phyloP scores from a whole-genome alignment of 805 yeast genomes.

The Saturnispora dispora region DNA sequence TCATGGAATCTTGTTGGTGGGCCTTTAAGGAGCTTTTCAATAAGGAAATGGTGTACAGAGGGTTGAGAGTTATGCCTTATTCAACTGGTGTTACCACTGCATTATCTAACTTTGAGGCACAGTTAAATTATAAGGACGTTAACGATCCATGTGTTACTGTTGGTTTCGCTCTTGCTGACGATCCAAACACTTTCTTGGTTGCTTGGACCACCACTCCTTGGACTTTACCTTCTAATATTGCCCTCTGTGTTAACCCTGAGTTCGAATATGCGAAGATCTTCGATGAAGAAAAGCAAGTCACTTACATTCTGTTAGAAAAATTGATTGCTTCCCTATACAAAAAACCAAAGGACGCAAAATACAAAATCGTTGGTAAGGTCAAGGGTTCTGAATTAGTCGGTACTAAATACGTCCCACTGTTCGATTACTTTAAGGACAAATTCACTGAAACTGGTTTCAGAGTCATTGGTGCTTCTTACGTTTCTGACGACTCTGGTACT shows the following conservation, averaged over 20 bases:
- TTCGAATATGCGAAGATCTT: conserved; percentile 87
- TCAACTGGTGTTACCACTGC: conserved; percentile 97
- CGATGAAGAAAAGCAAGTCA: conserved; percentile 76
- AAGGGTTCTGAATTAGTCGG: conserved; percentile 78
- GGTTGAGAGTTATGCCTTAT: conserved; percentile 97
- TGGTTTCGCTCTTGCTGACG: conserved; percentile 74
- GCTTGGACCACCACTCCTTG: conserved; percentile 99
- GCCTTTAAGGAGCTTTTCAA: conserved; percentile 82
- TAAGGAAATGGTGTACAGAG: conserved; percentile 86
- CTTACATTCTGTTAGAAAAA: conserved; percentile 78
- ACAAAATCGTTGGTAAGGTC: conserved; percentile 69
- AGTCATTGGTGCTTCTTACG: conserved; percentile 77
- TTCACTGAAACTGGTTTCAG: conserved; percentile 73
- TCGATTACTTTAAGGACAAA: conserved; percentile 66
- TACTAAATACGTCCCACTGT: conserved; percentile 71
- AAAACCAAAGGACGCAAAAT: conserved; percentile 88
- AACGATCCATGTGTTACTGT: conserved; percentile 93
- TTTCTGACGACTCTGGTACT: conserved; percentile 92
- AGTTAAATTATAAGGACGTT: conserved; percentile 95
- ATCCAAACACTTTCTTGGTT: conserved; percentile 74
- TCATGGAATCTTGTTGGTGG: conserved; percentile 99
- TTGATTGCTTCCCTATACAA: conserved; percentile 80
- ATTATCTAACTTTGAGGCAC: conserved; percentile 95
- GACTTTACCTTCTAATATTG: conserved; percentile 94
- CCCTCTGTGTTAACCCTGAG: conserved; percentile 83